Conservation (phyloP, 2,329 filamentous ascomycete genomes). For the Chaetomium sp. region DNA sequence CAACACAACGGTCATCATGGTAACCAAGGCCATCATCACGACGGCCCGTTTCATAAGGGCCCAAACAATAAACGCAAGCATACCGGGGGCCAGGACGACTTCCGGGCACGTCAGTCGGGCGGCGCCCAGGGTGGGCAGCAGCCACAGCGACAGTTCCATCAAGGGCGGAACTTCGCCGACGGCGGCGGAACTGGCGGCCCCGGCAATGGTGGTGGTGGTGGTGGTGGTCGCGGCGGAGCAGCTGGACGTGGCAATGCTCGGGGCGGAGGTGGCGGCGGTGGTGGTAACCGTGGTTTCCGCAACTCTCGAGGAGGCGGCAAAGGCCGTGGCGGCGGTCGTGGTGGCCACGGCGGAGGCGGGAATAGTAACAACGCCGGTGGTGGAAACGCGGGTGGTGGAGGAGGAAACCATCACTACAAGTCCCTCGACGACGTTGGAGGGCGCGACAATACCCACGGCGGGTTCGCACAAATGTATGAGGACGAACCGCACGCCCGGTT, state of each 20-base stretch:
- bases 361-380: slow-evolving; percentile 25
- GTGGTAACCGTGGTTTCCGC: slow-evolving; percentile 30
- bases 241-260: slow-evolving; percentile 32
- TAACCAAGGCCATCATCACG: slow-evolving; percentile 42
- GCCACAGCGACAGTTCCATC: slow-evolving; percentile 27
- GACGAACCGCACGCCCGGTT: slow-evolving; percentile 26
- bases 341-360: slow-evolving; percentile 38
- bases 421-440: slow-evolving; percentile 61
- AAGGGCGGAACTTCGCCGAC: slow-evolving; percentile 25
- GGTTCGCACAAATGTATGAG: slow-evolving; percentile 41
- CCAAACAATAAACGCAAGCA: slow-evolving; percentile 49
- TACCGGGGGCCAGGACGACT: slow-evolving; percentile 48
- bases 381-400: slow-evolving; percentile 34
- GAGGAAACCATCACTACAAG: slow-evolving; percentile 49
- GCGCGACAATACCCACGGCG: slow-evolving; percentile 39
- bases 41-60: slow-evolving; percentile 31
- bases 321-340: slow-evolving; percentile 32
- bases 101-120: slow-evolving; percentile 26
- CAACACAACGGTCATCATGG: slow-evolving; percentile 41
- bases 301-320: slow-evolving; percentile 32
- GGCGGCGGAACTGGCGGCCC: background rate
- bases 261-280: slow-evolving; percentile 33
- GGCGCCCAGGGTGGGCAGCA: slow-evolving; percentile 8
- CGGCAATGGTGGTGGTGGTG: slow-evolving; percentile 25
- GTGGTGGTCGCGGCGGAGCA: slow-evolving; percentile 27